phyloP scores from a whole-genome alignment of 2,329 filamentous ascomycete genomes.

The Nannizzia gypsea region DNA sequence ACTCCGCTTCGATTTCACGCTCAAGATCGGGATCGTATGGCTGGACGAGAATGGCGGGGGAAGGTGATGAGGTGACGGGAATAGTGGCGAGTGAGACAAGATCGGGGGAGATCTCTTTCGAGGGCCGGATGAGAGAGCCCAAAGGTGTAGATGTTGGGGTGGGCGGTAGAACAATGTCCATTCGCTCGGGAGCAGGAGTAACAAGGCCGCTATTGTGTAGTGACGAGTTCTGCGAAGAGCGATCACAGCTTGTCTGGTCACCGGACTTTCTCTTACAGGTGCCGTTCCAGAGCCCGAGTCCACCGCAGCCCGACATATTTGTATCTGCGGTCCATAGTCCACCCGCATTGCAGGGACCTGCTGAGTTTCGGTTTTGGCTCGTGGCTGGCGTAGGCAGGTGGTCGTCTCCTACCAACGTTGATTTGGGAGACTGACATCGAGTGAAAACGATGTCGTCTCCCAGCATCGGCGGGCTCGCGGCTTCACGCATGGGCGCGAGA shows the following conservation, averaged over 20 bases:
- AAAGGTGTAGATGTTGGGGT: not conserved
- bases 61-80: conserved; percentile 6
- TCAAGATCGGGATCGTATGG: conserved; percentile 4
- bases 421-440: conserved; percentile 68
- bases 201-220: not conserved
- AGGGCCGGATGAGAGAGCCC: not conserved
- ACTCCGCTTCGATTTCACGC: conserved; percentile 48
- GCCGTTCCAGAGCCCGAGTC: conserved; percentile 41
- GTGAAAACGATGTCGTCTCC: conserved; percentile 71
- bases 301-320: conserved; percentile 27
- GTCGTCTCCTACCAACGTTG: conserved; percentile 70
- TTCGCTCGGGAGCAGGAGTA: not conserved
- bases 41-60: not conserved
- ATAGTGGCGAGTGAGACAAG: not conserved
- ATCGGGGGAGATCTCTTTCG: not conserved
- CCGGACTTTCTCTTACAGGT: conserved; percentile 20
- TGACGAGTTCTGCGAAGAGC: not conserved
- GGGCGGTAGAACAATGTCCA: not conserved
- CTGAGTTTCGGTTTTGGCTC: not conserved
- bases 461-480: conserved; percentile 70
- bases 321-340: conserved; percentile 66
- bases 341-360: conserved; percentile 48
- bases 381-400: conserved; percentile 45
- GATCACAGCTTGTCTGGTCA: not conserved
- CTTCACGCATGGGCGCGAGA: conserved; percentile 46